Percentiles rank a stretch among this genome's conserved stretches.
Conservation (phyloP, 805 yeast genomes). For the Naumovozyma baii region DNA sequence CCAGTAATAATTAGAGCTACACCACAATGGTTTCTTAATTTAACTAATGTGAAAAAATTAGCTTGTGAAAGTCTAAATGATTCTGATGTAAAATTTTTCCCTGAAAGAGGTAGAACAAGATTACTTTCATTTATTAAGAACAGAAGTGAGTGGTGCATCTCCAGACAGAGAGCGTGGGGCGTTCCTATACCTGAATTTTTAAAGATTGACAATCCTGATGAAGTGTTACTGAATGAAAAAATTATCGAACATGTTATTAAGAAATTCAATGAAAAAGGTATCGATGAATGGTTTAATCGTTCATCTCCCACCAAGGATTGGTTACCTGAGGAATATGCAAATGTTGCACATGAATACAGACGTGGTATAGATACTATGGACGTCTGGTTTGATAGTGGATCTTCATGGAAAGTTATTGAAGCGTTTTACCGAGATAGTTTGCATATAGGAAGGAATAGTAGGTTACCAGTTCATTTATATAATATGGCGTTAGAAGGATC, state of each 20-base stretch:
- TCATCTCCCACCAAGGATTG: conserved; percentile 33
- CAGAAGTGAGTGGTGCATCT: conserved; percentile 94
- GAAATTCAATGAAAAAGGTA: conserved; percentile 49
- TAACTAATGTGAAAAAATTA: conserved; percentile 54
- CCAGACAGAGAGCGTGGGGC: conserved; percentile 96
- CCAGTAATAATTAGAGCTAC: conserved; percentile 94
- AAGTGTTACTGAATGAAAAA: conserved; percentile 49
- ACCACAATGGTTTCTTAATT: conserved; percentile 93
- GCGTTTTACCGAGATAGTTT: conserved; percentile 32
- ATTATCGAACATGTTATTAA: conserved; percentile 49
- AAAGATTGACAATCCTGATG: conserved; percentile 43
- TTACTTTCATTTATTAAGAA: conserved; percentile 60
- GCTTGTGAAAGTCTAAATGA: conserved; percentile 48
- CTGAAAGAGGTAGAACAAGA: conserved; percentile 63
- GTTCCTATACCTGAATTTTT: conserved; percentile 91
- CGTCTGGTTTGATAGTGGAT: conserved; percentile 98
- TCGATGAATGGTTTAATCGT: conserved; percentile 69
- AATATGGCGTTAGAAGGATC: conserved; percentile 91
- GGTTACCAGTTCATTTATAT: conserved; percentile 44
- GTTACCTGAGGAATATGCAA: conserved; percentile 51
- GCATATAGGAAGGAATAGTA: conserved; percentile 16
- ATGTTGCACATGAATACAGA: conserved; percentile 35
- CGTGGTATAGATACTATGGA: conserved; percentile 92
- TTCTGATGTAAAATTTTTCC: conserved; percentile 56
- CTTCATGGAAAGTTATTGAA: conserved; percentile 58